phyloP scores from a whole-genome alignment of 2,329 filamentous ascomycete species.

The Ophiostoma tasmaniense region DNA sequence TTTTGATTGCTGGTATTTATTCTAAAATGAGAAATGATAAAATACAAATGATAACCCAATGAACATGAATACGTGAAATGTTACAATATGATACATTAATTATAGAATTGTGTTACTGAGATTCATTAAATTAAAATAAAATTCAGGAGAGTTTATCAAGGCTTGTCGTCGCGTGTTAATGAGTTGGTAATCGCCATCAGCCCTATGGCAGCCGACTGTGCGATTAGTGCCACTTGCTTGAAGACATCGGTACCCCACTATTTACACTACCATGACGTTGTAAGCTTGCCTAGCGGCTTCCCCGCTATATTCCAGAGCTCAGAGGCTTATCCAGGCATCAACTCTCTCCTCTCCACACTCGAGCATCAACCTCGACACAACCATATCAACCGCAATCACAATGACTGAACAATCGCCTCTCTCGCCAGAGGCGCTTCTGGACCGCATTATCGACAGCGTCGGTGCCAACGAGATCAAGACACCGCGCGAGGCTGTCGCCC shows the following conservation, averaged over 20 bases:
- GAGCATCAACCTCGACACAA: not conserved
- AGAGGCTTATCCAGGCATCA: not conserved
- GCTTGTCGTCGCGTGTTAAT: no score
- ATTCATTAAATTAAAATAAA: no score
- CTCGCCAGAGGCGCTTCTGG: not conserved
- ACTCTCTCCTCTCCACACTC: not conserved
- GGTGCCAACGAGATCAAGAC: not conserved
- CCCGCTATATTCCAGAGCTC: not conserved
- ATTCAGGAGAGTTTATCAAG: no score
- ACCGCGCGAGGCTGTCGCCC: slow-evolving; percentile 4
- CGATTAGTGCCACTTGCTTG: not conserved
- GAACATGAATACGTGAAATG: no score
- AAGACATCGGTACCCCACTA: not conserved
- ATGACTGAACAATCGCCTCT: not conserved
- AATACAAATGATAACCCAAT: not conserved
- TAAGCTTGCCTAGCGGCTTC: not conserved
- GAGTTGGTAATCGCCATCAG: not conserved
- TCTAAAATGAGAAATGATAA: not conserved
- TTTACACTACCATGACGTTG: not conserved
- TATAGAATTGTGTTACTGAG: no score
- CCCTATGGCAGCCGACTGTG: not conserved
- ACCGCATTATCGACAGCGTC: not conserved
- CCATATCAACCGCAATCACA: not conserved
- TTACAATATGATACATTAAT: no score
- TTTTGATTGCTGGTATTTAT: no score